These are phyloP conservation scores for Clitopilus passeckerianus DNA, from an alignment of 768 basidiomycete genomes.

Conservation along the genomic window DNA sequence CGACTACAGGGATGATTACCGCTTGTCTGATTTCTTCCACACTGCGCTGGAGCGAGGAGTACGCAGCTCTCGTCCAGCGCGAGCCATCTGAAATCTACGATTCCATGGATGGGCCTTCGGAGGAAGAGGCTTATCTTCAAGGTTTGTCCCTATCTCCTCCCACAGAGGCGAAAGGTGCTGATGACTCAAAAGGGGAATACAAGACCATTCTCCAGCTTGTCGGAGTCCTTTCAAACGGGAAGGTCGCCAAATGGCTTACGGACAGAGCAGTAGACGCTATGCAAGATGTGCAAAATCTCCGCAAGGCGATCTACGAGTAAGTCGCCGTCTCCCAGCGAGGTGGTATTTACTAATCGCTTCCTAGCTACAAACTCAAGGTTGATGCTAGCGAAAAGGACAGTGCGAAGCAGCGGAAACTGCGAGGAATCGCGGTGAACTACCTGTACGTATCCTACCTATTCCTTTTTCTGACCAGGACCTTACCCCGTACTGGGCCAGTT, in stretches of 20 bases:
- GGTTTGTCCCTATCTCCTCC: conserved; percentile 35
- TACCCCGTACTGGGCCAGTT: conserved; percentile 33
- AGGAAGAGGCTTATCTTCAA: conserved; percentile 85
- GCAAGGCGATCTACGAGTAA: conserved; percentile 93
- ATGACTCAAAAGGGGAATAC: conserved; percentile 72
- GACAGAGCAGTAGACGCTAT: conserved; percentile 88
- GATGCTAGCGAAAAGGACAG: conserved; percentile 80
- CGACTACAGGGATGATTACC: conserved; percentile 95
- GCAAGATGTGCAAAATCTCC: conserved; percentile 96
- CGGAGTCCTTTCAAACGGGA: conserved; percentile 87
- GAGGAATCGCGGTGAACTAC: conserved; percentile 82
- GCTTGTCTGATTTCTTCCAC: conserved; percentile 82
- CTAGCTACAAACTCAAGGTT: conserved; percentile 86
- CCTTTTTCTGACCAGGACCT: neutral
- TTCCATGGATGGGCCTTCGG: conserved; percentile 75
- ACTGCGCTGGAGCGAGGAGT: conserved; percentile 50
- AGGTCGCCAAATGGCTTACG: conserved; percentile 85
- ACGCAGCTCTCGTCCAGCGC: conserved; percentile 31
- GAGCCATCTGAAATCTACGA: conserved; percentile 46
- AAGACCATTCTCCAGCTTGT: conserved; percentile 95
- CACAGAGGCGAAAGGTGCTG: neutral
- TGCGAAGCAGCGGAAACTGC: conserved; percentile 69
- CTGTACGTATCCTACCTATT: conserved; percentile 40
- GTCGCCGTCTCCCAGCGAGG: conserved; percentile 17
- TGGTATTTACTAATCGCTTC: neutral